Evolutionary conservation across 495 filamentous ascomycete species (phyloP).

Genomic region (Tetracladium setigerum): DNA sequence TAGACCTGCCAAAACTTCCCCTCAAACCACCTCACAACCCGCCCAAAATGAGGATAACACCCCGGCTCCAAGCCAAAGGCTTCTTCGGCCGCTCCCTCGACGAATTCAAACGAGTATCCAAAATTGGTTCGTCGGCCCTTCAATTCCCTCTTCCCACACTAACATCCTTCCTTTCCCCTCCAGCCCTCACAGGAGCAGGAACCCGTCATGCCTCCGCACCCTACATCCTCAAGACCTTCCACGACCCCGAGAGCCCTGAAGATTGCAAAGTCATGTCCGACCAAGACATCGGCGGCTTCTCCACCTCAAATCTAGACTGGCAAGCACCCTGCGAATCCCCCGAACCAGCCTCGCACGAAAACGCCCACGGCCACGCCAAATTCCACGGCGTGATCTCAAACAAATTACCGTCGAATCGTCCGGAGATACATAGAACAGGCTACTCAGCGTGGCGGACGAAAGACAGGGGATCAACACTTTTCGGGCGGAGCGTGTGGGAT

Average conservation of each 20-base stretch:
- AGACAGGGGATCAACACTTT: slow-evolving; percentile 55
- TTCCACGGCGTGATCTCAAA: slow-evolving; percentile 89
- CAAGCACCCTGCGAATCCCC: slow-evolving; percentile 31
- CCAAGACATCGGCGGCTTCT: slow-evolving; percentile 77
- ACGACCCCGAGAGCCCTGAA: slow-evolving; percentile 49
- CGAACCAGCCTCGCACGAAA: slow-evolving; percentile 31
- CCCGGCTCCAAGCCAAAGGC: slow-evolving; percentile 12
- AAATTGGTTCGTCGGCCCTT: slow-evolving; percentile 10
- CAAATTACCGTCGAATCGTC: slow-evolving; percentile 65
- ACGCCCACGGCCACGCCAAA: slow-evolving; percentile 43
- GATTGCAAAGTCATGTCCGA: slow-evolving; percentile 83
- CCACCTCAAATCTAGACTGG: slow-evolving; percentile 63
- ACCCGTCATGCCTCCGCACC: slow-evolving; percentile 34
- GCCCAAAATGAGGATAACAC: slow-evolving; percentile 17
- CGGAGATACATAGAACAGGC: slow-evolving; percentile 64
- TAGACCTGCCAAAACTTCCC: too few species aligned
- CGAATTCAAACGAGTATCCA: slow-evolving; percentile 20
- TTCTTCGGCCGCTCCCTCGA: slow-evolving; percentile 24
- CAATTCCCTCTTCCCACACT: not conserved
- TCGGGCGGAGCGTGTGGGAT: slow-evolving; percentile 78
- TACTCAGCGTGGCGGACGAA: slow-evolving; percentile 83
- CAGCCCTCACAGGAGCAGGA: slow-evolving; percentile 21
- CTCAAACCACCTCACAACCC: too few species aligned
- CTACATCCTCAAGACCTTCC: slow-evolving; percentile 56
- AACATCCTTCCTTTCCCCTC: not conserved